phyloP scores from a whole-genome alignment of 805 yeast genomes.

The Metschnikowia lunata region DNA sequence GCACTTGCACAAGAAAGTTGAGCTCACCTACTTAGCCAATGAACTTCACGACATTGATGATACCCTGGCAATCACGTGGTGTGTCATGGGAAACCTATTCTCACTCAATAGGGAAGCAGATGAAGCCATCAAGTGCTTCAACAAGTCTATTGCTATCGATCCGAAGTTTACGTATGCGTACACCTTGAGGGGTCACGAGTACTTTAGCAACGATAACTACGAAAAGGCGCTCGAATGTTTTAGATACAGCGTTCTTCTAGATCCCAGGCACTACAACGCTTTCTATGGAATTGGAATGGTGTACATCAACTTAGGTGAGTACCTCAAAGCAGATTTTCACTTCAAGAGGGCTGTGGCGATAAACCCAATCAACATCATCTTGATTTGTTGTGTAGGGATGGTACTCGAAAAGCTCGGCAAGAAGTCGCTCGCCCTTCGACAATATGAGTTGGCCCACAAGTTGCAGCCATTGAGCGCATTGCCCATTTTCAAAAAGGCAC shows the following conservation, averaged over 20 bases:
- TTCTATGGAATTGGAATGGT: conserved; percentile 96
- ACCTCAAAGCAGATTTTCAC: conserved; percentile 77
- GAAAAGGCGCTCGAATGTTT: conserved; percentile 84
- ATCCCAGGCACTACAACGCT: conserved; percentile 86
- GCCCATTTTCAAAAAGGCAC: conserved; percentile 86
- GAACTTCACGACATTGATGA: conserved; percentile 67
- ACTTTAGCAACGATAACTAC: conserved; percentile 80
- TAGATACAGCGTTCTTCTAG: conserved; percentile 70
- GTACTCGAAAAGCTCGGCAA: conserved; percentile 74
- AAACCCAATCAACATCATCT: conserved; percentile 84
- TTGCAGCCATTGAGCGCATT: conserved; percentile 82
- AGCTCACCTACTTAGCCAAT: conserved; percentile 75
- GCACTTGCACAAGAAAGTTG: conserved; percentile 83
- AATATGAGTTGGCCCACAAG: conserved; percentile 77
- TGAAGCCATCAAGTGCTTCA: conserved; percentile 84
- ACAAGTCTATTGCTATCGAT: conserved; percentile 67
- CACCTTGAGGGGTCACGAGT: conserved; percentile 92
- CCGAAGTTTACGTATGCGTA: conserved; percentile 79
- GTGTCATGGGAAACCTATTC: conserved; percentile 82
- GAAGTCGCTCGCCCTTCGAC: conserved; percentile 67
- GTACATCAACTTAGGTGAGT: conserved; percentile 78
- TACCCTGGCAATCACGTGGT: conserved; percentile 83
- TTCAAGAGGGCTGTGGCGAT: conserved; percentile 83
- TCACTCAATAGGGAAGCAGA: conserved; percentile 81
- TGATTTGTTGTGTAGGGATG: conserved; percentile 92